These are phyloP conservation scores for Geranium rotundifolium DNA, from an alignment of 345 rosid species.

Conservation along the genomic window DNA sequence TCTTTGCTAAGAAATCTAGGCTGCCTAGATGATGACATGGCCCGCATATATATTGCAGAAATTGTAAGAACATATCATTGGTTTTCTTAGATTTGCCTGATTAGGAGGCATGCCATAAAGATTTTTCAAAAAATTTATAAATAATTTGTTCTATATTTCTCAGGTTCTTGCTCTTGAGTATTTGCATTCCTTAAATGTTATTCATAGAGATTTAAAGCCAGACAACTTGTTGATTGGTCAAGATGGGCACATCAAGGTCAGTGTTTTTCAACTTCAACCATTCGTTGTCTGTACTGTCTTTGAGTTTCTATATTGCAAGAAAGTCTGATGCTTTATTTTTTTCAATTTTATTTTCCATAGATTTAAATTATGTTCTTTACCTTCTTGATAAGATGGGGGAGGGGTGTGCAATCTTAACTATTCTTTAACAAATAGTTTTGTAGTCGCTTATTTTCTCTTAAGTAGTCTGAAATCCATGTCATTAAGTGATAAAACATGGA, in stretches of 20 bases:
- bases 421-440: too few relatives aligned
- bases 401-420: too few relatives aligned
- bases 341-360: too few relatives aligned
- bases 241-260: constrained; percentile 98
- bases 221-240: constrained; percentile 95
- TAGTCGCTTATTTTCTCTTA: too few relatives aligned
- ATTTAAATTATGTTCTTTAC: too few relatives aligned
- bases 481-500: too few relatives aligned
- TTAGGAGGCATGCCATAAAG: constrained; percentile 1
- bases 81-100: constrained; percentile 8
- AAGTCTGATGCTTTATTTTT: too few relatives aligned
- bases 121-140: constrained; percentile 17
- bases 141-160: constrained; percentile 24
- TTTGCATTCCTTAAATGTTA: constrained; percentile 81
- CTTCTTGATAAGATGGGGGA: too few relatives aligned
- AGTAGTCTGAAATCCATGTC: too few relatives aligned
- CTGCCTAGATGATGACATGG: constrained; percentile 93
- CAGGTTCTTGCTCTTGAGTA: constrained; percentile 99
- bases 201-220: constrained; percentile 96
- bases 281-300: neutral
- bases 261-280: constrained; percentile 9
- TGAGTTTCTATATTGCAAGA: too few relatives aligned
- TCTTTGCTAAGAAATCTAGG: constrained; percentile 82
- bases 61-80: constrained; percentile 44
- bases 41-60: constrained; percentile 85